Evolutionary conservation across 106 monocot genomes (phyloP), one percentile per base, ranked within the genome.

Genomic region (Triglochin maritima): DNA sequence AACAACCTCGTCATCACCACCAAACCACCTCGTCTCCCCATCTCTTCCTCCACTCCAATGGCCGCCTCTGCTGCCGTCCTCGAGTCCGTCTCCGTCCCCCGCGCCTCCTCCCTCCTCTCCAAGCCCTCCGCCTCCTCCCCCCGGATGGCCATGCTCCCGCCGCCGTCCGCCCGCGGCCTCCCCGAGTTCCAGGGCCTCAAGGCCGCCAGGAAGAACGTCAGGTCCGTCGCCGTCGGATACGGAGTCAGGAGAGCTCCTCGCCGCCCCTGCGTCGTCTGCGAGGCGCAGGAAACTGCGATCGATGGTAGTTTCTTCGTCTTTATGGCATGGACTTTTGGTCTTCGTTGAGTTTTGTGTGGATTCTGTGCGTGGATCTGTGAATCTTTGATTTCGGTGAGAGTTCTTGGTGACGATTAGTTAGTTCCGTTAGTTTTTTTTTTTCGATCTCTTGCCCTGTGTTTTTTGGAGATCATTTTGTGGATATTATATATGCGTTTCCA

Each of bases 41-140:
- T 50, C 17, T 49, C 29, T 11, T 43, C 59, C 16, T 49, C 60
- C 50, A 9, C 17, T 13, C 29, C 50, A 12, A 57, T 51, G 56
- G 60, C 60, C 6, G 71, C 71, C 42, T 47, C 60, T 3, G 71
- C 71, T 11, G 60, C 50, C 9, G 60, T 70, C 48, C 60, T 62
- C 50, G 50, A 71, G 51, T 41, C 50, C 49, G 50, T 43, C 17
- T 49, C 60, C 29, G 15, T 50, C 46, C 61, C 71, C 49, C 71
- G 61, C 49, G 4, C 41, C 9, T 57, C 46, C 12, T 60, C 62
- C 43, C 4, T 9, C 7, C 12, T 47, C 50, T 44, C 41, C 29
- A 46, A 52, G 41, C 42, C 10, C 51, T 48, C 4, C 11, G 9
- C 62, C 6, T 5, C 61, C 7, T 17, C 71, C 9, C 49, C 56